These are phyloP conservation scores for Xylaria sp. DNA, from an alignment of 2,329 filamentous ascomycete genomes.

Conservation along the genomic window DNA sequence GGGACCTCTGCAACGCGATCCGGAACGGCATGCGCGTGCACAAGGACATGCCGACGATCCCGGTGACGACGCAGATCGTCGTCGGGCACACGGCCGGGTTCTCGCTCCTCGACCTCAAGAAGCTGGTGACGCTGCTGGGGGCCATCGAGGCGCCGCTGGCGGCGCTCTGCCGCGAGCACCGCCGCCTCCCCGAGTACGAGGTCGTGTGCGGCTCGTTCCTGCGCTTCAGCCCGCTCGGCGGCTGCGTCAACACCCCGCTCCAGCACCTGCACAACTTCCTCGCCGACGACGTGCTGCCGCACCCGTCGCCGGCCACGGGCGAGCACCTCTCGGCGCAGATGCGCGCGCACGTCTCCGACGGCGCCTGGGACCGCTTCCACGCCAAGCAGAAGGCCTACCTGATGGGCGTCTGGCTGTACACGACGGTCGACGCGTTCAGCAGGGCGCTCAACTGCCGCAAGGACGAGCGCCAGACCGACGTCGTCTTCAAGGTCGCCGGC, in stretches of 20 bases:
- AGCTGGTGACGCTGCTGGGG: slow-evolving; percentile 17
- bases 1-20: slow-evolving; percentile 4
- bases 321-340: slow-evolving; percentile 4
- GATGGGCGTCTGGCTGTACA: slow-evolving; percentile 17
- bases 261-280: background rate
- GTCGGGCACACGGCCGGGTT: slow-evolving; percentile 22
- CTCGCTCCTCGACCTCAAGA: slow-evolving; percentile 26
- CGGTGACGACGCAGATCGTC: slow-evolving; percentile 16
- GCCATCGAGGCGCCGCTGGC: background rate
- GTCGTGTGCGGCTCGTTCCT: slow-evolving; percentile 5
- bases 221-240: background rate
- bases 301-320: background rate
- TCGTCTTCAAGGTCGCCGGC: slow-evolving; percentile 15
- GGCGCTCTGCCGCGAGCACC: slow-evolving; percentile 9
- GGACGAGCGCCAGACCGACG: background rate
- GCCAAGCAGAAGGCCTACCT: slow-evolving; percentile 7
- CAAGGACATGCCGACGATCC: slow-evolving; percentile 14
- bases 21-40: slow-evolving; percentile 21
- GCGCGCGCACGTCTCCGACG: slow-evolving; percentile 1
- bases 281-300: background rate
- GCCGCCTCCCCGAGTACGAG: background rate
- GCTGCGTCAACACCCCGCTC: background rate
- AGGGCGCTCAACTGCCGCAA: background rate
- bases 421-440: slow-evolving; percentile 1
- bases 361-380: background rate